Evolutionary conservation across 208 protist species (phyloP), one percentile per base, ranked within the genome.

Genomic region (Naegleria lovaniensis): DNA sequence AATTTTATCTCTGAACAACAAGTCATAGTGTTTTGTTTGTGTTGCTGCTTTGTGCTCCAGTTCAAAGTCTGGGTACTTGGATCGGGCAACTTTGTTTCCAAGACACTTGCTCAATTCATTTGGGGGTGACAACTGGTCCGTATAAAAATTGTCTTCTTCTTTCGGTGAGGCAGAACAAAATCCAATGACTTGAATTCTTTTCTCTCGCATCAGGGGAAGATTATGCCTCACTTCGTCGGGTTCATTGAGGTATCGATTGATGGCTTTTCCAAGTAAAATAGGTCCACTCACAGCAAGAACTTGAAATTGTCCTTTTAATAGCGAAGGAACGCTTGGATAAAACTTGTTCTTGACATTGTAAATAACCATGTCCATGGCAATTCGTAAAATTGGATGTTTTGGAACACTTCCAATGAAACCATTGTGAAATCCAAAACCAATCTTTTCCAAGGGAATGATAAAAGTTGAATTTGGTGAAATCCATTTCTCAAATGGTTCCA

Each of bases 311-410:
- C 55, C 22, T 48, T 48, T 48, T 1, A 48, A 7, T 9, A 48
- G 5, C 1, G 43, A 9, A 22, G 55, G 55, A 4, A 67, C 55
- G 3, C 22, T 13, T 22, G 55, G 55, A 67, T 29, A 29, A 67
- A 29, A 67, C 55, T 83, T 83, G 33, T 83, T 11, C 33, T 83
- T 83, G 9, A 83, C 75, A 83, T 83, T 83, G 29, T 83, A 83
- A 40, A 83, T 39, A 39, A 83, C 29, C 75, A 83, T 83, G 13
- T 83, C 75, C 75, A 83, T 83, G 1, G 75, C 75, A 40, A 40
- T 83, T 83, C 33, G 11, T 29, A 83, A 39, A 36, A 83, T 36
- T 83, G 75, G 75, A 83, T 83, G 75, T 38, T 83, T 5, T 38
- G 75, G n/a, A n/a, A 83, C 29, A 83, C n/a, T 40, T 40, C n/a